These are phyloP conservation scores for Boletus tylopilopsis DNA, from an alignment of 768 basidiomycete species.

Conservation along the genomic window DNA sequence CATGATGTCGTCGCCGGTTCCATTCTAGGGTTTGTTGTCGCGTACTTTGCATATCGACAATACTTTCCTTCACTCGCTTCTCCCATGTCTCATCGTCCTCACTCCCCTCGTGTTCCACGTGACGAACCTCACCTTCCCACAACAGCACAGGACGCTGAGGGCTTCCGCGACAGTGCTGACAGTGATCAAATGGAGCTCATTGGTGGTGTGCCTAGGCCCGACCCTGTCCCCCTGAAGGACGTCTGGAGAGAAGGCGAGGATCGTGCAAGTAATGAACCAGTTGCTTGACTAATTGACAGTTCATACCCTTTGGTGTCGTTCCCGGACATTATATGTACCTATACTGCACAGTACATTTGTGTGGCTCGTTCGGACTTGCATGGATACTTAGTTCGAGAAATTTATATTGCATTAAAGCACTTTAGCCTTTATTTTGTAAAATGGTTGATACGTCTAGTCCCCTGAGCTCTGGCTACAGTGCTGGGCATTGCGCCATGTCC, in stretches of 20 bases:
- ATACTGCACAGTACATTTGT: no score
- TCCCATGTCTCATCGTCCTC: constrained; percentile 61
- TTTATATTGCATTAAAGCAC: no score
- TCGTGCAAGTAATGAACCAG: constrained; percentile 19
- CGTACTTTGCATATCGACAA: constrained; percentile 78
- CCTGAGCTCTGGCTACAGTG: no score
- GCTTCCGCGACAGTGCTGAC: constrained; percentile 14
- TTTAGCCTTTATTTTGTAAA: no score
- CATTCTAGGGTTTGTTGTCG: constrained; percentile 63
- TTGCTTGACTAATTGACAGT: constrained; percentile 4
- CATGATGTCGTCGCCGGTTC: constrained; percentile 84
- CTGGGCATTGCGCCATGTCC: no score
- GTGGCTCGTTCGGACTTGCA: no score
- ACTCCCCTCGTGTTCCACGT: constrained; percentile 60
- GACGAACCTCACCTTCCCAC: constrained; percentile 43
- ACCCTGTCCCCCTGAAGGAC: constrained; percentile 4
- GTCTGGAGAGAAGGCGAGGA: constrained; percentile 33
- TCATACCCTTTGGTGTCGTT: no score
- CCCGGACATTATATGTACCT: no score
- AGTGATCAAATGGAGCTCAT: constrained; percentile 29
- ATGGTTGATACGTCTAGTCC: no score
- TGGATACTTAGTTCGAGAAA: no score
- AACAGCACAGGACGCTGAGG: constrained; percentile 13
- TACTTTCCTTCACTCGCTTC: constrained; percentile 77
- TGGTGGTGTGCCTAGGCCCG: constrained; percentile 9